phyloP scores from a whole-genome alignment of 345 rosid genomes.

The Eutrema japonicum region DNA sequence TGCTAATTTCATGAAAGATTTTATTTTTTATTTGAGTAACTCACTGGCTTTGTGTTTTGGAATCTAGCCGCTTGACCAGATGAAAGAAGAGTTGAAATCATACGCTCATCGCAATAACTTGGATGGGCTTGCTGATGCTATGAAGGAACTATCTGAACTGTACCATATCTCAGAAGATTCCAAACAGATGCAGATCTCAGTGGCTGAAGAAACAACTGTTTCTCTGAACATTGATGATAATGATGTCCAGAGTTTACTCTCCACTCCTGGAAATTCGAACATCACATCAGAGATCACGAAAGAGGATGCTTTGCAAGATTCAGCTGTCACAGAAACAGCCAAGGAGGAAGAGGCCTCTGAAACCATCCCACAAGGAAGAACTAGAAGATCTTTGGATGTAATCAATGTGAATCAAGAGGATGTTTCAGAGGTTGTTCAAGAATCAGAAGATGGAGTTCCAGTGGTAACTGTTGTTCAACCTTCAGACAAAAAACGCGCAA shows the following conservation, averaged over 20 bases:
- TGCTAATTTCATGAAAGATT: neutral
- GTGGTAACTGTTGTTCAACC: constrained; percentile 52
- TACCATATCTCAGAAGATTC: constrained; percentile 59
- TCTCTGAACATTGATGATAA: constrained; percentile 29
- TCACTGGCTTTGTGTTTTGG: constrained; percentile 22
- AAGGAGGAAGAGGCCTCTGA: constrained; percentile 33
- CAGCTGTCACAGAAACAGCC: constrained; percentile 14
- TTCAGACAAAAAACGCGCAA: constrained; percentile 44
- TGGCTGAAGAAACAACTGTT: constrained; percentile 50
- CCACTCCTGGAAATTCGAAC: constrained; percentile 31
- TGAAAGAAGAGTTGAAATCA: constrained; percentile 76
- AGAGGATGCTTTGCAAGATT: constrained; percentile 21
- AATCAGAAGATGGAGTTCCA: constrained; percentile 54
- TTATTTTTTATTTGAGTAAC: neutral
- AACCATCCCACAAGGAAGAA: constrained; percentile 9
- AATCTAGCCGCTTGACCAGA: constrained; percentile 64
- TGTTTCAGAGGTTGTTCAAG: constrained; percentile 30
- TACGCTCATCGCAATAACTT: constrained; percentile 65
- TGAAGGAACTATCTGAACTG: constrained; percentile 60
- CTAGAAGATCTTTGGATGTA: constrained; percentile 37
- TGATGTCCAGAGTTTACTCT: constrained; percentile 37
- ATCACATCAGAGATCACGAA: constrained; percentile 30
- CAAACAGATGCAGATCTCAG: constrained; percentile 63
- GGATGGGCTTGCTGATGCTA: constrained; percentile 53
- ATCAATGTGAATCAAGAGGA: constrained; percentile 37